Conservation (phyloP, 1,284 basidiomycete genomes). For the Mycena citricolor region DNA sequence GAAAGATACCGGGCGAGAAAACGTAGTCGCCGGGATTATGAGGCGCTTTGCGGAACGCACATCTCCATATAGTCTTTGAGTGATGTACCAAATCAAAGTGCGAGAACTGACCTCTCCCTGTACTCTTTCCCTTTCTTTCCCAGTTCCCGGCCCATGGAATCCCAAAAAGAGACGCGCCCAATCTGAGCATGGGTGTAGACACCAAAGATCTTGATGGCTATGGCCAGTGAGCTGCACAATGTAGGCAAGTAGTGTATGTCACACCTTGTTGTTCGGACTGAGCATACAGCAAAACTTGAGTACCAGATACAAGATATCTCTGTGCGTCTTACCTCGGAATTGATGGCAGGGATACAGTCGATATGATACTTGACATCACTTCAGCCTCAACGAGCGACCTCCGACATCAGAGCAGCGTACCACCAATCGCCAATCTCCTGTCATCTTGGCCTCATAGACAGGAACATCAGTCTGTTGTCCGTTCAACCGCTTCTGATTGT, state of each 20-base stretch:
- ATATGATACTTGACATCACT: constrained; percentile 55
- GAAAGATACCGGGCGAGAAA: constrained; percentile 43
- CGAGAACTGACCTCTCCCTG: constrained; percentile 36
- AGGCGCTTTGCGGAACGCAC: constrained; percentile 43
- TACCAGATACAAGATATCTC: background rate
- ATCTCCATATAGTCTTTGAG: constrained; percentile 32
- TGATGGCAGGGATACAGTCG: constrained; percentile 55
- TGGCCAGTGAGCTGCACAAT: background rate
- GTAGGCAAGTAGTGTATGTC: background rate
- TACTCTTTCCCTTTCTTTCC: constrained; percentile 56
- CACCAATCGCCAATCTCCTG: constrained; percentile 57
- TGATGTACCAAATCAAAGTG: background rate
- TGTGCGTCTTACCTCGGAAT: constrained; percentile 42
- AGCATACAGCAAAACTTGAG: background rate
- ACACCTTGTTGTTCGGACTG: constrained; percentile 59
- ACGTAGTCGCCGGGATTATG: constrained; percentile 40
- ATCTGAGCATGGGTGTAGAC: constrained; percentile 63
- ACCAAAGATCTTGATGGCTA: constrained; percentile 62
- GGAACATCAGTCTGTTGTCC: constrained; percentile 47
- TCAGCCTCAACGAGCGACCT: constrained; percentile 1
- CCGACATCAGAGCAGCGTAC: constrained; percentile 36
- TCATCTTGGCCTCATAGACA: constrained; percentile 71
- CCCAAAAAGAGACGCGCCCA: constrained; percentile 52
- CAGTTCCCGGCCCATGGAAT: constrained; percentile 52
- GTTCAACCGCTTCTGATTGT: constrained; percentile 66